Evolutionary conservation across 192 early-diverging fungal genomes (phyloP).

Genomic region (Rhizophagus prolifer): DNA sequence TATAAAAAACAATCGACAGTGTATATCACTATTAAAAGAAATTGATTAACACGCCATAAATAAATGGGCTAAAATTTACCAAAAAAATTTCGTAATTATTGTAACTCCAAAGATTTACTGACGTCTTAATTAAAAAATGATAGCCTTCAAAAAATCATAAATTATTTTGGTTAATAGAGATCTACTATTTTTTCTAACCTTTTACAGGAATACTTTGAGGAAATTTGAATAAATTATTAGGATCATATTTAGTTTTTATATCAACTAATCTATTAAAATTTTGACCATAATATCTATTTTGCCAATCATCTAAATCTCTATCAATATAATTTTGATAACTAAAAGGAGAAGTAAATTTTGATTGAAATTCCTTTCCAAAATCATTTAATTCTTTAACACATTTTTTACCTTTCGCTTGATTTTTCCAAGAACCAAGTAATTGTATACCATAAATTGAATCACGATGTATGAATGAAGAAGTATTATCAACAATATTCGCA

Average conservation of each 20-base stretch:
- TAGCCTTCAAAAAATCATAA: too few relatives aligned
- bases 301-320: conserved; percentile 24
- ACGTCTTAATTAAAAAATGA: too few relatives aligned
- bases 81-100: too few relatives aligned
- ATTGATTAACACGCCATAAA: too few relatives aligned
- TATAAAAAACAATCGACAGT: too few relatives aligned
- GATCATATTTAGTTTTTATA: conserved; percentile 31
- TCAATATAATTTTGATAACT: conserved; percentile 38
- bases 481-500: conserved; percentile 16
- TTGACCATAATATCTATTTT: conserved; percentile 31
- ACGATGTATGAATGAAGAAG: conserved; percentile 22
- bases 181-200: too few relatives aligned
- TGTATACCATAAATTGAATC: conserved; percentile 17
- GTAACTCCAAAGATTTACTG: too few relatives aligned
- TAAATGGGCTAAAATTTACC: too few relatives aligned
- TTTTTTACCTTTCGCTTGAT: background rate
- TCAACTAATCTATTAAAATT: conserved; percentile 12
- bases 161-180: too few relatives aligned
- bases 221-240: conserved; percentile 32
- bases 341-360: conserved; percentile 19
- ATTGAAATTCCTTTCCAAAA: conserved; percentile 24
- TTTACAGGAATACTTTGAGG: conserved; percentile 29
- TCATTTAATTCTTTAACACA: conserved; percentile 24
- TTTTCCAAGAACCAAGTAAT: background rate
- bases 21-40: too few relatives aligned